Percentiles rank a stretch among this genome's conserved stretches.
Conservation (phyloP, 78 protist species). For the slime mould (Dictyostelium discoideum) region DNA sequence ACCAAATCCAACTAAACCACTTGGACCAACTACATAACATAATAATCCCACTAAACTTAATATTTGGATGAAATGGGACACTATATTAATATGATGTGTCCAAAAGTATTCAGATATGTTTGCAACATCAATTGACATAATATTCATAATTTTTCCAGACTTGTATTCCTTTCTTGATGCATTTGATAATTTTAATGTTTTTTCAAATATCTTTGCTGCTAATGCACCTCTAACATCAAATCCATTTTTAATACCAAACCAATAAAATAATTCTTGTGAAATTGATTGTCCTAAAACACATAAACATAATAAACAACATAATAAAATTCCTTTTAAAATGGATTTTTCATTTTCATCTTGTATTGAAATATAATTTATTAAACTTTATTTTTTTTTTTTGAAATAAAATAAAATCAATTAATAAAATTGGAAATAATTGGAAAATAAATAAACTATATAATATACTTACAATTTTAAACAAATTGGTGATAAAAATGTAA, state of each 20-base stretch:
- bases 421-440: too few relatives aligned
- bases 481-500: conserved; percentile 25
- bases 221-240: conserved; percentile 24
- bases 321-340: background rate
- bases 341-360: background rate
- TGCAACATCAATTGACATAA: conserved; percentile 30
- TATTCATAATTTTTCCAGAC: conserved; percentile 26
- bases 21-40: conserved; percentile 24
- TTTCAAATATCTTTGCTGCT: background rate
- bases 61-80: conserved; percentile 23
- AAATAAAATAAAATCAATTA: background rate
- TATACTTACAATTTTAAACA: conserved; percentile 18
- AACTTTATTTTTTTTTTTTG: background rate
- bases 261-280: conserved; percentile 31
- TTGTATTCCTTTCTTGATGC: background rate
- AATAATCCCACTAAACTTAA: background rate
- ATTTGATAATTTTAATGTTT: conserved; percentile 32
- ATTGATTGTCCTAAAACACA: background rate
- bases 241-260: conserved; percentile 47
- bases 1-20: conserved; percentile 60
- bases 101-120: conserved; percentile 16
- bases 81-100: background rate
- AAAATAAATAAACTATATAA: background rate
- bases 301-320: background rate
- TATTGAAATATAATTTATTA: background rate